Percentiles rank a stretch among this genome's conserved stretches.
Evolutionary conservation across 2,329 filamentous ascomycete species (phyloP).

Genomic region (Penicillium sp.): DNA sequence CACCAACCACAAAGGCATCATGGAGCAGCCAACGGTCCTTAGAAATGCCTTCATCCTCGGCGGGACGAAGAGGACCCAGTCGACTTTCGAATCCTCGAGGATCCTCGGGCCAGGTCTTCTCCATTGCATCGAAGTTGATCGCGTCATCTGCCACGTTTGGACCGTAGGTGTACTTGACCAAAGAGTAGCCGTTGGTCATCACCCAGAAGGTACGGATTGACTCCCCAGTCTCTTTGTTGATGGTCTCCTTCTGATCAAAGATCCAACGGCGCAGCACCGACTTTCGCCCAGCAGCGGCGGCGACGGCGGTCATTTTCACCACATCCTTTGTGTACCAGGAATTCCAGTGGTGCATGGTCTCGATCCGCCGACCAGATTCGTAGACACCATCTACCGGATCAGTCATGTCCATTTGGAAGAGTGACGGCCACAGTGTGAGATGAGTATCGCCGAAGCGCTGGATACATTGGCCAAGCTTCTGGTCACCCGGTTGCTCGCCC

Average conservation of each 20-base stretch:
- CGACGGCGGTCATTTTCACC: constrained; percentile 40
- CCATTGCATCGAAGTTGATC: constrained; percentile 40
- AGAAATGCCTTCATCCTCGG: constrained; percentile 34
- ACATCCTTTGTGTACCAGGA: constrained; percentile 43
- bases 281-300: constrained; percentile 36
- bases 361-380: constrained; percentile 40
- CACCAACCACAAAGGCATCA: constrained; percentile 36
- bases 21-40: constrained; percentile 40
- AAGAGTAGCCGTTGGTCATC: constrained; percentile 40
- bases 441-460: constrained; percentile 35
- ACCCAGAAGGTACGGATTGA: constrained; percentile 38
- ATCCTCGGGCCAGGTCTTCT: constrained; percentile 42
- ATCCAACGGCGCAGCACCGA: constrained; percentile 42
- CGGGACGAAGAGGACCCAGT: constrained; percentile 36
- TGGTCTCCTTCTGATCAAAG: constrained; percentile 36
- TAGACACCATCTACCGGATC: constrained; percentile 39
- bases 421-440: constrained; percentile 38
- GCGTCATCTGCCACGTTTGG: constrained; percentile 32
- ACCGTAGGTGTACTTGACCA: constrained; percentile 39
- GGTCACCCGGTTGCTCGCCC: constrained; percentile 40
- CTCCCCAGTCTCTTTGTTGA: constrained; percentile 32
- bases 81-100: constrained; percentile 36
- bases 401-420: constrained; percentile 42
- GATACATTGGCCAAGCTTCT: constrained; percentile 41
- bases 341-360: constrained; percentile 42